A percentile compares a stretch with the other conserved stretches of the same genome.
phyloP scores from a whole-genome alignment of 148 eudicot genomes.

The Chenopodium album region DNA sequence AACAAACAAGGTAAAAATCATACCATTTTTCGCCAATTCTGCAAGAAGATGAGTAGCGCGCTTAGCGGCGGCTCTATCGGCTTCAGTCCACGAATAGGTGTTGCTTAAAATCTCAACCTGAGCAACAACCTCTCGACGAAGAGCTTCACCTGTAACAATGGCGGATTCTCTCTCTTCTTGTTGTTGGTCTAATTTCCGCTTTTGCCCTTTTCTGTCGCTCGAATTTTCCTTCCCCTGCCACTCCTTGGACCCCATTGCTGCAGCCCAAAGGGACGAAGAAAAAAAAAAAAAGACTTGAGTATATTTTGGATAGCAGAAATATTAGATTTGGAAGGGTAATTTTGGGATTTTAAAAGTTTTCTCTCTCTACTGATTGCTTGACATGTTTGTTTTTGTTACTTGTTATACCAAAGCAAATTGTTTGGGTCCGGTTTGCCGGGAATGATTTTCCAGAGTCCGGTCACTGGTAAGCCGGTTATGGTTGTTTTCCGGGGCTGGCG shows the following conservation, averaged over 20 bases:
- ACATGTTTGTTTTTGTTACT: no score
- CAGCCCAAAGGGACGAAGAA: constrained; percentile 4
- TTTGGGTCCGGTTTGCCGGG: neutral
- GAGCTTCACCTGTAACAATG: constrained; percentile 22
- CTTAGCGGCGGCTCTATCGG: constrained; percentile 46
- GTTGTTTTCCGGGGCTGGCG: neutral
- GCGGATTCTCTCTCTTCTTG: constrained; percentile 22
- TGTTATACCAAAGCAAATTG: no score
- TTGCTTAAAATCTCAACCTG: constrained; percentile 36
- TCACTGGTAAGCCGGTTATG: no score
- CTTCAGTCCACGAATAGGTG: constrained; percentile 41
- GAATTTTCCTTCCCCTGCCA: constrained; percentile 41
- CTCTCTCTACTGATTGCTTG: neutral
- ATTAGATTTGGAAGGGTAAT: neutral
- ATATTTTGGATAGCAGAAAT: neutral
- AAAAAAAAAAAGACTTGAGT: constrained; percentile 2
- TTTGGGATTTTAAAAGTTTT: neutral
- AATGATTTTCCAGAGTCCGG: no score
- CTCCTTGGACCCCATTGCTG: constrained; percentile 39
- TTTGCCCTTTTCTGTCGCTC: constrained; percentile 49
- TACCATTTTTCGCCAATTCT: constrained; percentile 81
- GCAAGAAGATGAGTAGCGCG: constrained; percentile 52
- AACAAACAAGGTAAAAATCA: neutral
- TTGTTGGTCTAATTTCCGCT: constrained; percentile 48
- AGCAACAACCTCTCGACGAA: constrained; percentile 30